Evolutionary conservation across 2,329 filamentous ascomycete species (phyloP).

Genomic region (Ceratocystis eucalypticola): DNA sequence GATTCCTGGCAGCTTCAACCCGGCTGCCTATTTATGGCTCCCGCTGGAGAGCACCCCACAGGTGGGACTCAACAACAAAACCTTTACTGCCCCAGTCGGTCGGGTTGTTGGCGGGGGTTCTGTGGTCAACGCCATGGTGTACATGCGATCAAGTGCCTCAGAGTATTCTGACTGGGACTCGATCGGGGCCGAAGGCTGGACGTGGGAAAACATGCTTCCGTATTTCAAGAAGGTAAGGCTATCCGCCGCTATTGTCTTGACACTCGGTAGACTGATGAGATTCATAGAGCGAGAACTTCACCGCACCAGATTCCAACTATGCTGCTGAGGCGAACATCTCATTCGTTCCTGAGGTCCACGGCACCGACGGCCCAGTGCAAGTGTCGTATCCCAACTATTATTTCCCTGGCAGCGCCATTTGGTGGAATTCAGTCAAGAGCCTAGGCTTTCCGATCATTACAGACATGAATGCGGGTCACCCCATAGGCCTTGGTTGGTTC

Average conservation of each 20-base stretch:
- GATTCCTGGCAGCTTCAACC: slow-evolving; percentile 25
- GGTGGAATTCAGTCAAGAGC: slow-evolving; percentile 38
- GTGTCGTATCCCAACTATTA: slow-evolving; percentile 29
- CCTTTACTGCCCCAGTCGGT: slow-evolving; percentile 22
- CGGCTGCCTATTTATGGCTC: slow-evolving; percentile 25
- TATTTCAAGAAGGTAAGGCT: slow-evolving; percentile 32
- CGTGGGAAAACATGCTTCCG: slow-evolving; percentile 28
- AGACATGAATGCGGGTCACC: slow-evolving; percentile 23
- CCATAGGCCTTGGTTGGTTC: slow-evolving; percentile 24
- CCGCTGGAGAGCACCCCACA: slow-evolving; percentile 23
- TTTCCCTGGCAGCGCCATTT: slow-evolving; percentile 28
- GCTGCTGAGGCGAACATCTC: slow-evolving; percentile 19
- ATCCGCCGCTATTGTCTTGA: not conserved
- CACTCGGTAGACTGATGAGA: not conserved
- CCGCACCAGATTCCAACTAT: slow-evolving; percentile 14
- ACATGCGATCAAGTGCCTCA: slow-evolving; percentile 26
- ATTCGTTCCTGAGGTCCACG: slow-evolving; percentile 38
- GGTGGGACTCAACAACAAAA: slow-evolving; percentile 22
- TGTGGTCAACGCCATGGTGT: slow-evolving; percentile 30
- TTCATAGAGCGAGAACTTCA: slow-evolving; percentile 21
- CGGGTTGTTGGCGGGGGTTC: slow-evolving; percentile 30
- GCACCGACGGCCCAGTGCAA: slow-evolving; percentile 40
- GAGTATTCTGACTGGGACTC: slow-evolving; percentile 34
- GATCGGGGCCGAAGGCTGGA: slow-evolving; percentile 33
- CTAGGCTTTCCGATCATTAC: slow-evolving; percentile 40